Conservation (phyloP, 305 asterid genomes). For the Solanum aculeatissimum region DNA sequence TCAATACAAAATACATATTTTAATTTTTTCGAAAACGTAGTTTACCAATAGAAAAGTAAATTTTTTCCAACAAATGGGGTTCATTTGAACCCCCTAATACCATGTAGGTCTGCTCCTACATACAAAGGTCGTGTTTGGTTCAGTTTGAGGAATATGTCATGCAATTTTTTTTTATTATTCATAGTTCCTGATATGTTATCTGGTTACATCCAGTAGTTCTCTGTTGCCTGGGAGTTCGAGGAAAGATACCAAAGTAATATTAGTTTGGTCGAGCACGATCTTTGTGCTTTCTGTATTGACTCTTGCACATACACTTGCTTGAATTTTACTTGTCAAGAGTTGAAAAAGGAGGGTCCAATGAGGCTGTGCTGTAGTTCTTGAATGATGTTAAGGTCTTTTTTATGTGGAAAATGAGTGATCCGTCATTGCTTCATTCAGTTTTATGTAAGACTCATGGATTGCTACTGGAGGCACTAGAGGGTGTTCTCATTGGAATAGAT, state of each 20-base stretch:
- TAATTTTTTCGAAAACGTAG: neutral
- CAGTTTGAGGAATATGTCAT: neutral
- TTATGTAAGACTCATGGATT: neutral
- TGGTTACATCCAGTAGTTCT: neutral
- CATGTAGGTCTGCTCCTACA: neutral
- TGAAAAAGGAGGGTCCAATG: neutral
- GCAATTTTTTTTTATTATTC: neutral
- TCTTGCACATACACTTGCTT: neutral
- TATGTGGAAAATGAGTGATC: neutral
- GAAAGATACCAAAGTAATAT: neutral
- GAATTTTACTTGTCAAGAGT: neutral
- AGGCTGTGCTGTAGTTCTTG: neutral
- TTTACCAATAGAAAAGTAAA: neutral
- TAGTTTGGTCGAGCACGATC: neutral
- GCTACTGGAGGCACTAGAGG: neutral
- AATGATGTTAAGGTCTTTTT: neutral
- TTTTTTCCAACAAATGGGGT: neutral
- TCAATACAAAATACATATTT: neutral
- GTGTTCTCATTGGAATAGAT: neutral
- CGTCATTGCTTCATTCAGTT: neutral
- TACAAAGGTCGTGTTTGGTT: neutral
- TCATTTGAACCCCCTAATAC: neutral
- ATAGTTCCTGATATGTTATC: neutral
- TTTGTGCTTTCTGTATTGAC: neutral
- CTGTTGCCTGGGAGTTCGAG: neutral